Base-by-base conservation (phyloP, 169 alveolate species). In the Eimeria acervulina region DNA sequence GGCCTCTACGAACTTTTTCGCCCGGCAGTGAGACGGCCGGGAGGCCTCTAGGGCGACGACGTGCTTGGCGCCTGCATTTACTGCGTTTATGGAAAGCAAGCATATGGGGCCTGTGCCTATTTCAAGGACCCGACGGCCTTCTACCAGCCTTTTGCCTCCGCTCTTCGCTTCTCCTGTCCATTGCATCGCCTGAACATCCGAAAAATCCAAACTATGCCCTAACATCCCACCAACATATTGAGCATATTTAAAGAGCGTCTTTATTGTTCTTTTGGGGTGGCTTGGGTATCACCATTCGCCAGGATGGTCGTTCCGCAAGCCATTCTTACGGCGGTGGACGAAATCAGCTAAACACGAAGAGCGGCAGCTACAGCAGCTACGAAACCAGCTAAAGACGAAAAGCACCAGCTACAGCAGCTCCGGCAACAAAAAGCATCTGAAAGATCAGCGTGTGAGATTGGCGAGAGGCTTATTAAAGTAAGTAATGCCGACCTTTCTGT, bases 71-170 rank as follows among this genome's bases (percentile, higher is more conserved):
- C 99, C 99, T 31, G 98, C 98, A 87, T 97, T 97, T 47, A 97
- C 93, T 28, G 99, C 98, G 93, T 97, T 97, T 97, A 98, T 97
- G 33, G 99, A 98, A 70, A 98, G 96, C 47, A 98, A 96, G 68
- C 98, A 97, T 72, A 97, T 96, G 31, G 99, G 99, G 7, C 99
- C 99, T 12, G 99, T 98, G 40, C 99, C 99, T 15, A 98, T 96
- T 80, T 98, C 99, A 40, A 98, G 96, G 47, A 98, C 96, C 63
- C 97, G 97, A 66, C 97, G 97, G 90, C 97, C 97, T 61, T 80
- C 81, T n/a, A 93, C 96, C 13, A 74, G 93, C 78, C 44, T 55
- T 10, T 55, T 52, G 78, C 93, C 80, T 19, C 40, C 78, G 38
- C 93, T 85, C 17, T 68, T 55, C 1, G 81, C 80, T 28, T 85